Base-by-base conservation (phyloP, 2,329 filamentous ascomycete genomes). In the Parastagonospora nodorum region DNA sequence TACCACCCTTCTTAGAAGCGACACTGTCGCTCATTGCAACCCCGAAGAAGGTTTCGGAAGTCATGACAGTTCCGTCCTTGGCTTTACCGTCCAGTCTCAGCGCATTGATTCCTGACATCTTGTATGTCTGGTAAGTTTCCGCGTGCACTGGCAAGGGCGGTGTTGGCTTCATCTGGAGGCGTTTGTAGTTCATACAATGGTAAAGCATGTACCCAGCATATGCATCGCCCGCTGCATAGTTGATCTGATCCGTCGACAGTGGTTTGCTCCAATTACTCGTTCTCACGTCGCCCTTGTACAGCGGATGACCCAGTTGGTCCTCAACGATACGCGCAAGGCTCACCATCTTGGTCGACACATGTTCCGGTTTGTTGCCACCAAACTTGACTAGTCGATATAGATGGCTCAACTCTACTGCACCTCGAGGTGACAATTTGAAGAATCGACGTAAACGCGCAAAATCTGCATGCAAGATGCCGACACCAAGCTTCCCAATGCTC, bases 131-230 rank as follows among this genome's bases (percentile, higher is more conserved):
- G 30, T 66, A 66, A 10, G 51, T 56, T 66, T 67, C 66, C 7
- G 66, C 64, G 15, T 65, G 51, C 24, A 67, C 52, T 6, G 66
- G 66, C 5, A 63, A 28, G 8, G 61, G 62, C 10, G 66, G 66
- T 12, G 45, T 44, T 4, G 66, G 65, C 0, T 42, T 12, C 80
- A 83, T 78, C 14, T 91, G 81, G 5, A 58, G 40, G 9, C 67
- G 53, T 62, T 88, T 83, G 33, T 84, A 76, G 50, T 97, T 88
- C 55, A 96, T 77, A 4, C 82, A 80, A 48, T 89, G 79, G 63
- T 85, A 96, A 0, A 97, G 77, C 61, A 90, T 88, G 11, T 92
- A 74, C 3, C 88, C 88, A 30, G 91, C 91, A 68, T 96, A 97
- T 0, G 91, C 89, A 73, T 97, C 93, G 0, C 88, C 85, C 2